phyloP scores from a whole-genome alignment of 2,329 filamentous ascomycete species.

The Byssochlamys sp. region DNA sequence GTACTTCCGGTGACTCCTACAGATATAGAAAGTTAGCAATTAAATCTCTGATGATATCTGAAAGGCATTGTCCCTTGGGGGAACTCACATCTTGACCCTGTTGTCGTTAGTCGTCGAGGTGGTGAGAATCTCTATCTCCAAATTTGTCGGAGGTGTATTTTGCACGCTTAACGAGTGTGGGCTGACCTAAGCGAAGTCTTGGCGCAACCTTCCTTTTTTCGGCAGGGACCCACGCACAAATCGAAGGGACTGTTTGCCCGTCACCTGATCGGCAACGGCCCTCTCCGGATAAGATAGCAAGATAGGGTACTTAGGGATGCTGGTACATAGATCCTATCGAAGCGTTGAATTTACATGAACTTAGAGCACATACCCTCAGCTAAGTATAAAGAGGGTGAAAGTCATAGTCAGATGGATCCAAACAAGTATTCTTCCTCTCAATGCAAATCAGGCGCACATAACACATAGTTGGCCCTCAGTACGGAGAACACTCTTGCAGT shows the following conservation, averaged over 20 bases:
- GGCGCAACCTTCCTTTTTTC: conserved; percentile 10
- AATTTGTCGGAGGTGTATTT: conserved; percentile 28
- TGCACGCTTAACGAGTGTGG: conserved; percentile 34
- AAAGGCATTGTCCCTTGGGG: background rate
- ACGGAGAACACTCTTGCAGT: too few species aligned
- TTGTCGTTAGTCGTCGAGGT: conserved; percentile 40
- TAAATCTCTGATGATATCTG: conserved; percentile 3
- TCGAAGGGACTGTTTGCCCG: background rate
- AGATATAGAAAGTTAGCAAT: conserved; percentile 19
- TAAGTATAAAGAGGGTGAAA: too few species aligned
- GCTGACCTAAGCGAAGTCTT: conserved; percentile 34
- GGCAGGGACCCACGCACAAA: conserved; percentile 1
- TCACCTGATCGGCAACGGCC: background rate
- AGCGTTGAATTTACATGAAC: too few species aligned
- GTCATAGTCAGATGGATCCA: too few species aligned
- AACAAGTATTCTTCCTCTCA: too few species aligned
- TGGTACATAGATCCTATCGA: too few species aligned
- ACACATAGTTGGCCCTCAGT: too few species aligned
- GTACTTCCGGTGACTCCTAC: conserved; percentile 55
- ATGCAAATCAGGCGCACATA: too few species aligned
- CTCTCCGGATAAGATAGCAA: background rate
- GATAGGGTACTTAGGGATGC: too few species aligned
- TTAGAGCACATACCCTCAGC: too few species aligned
- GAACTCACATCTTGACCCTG: conserved; percentile 41
- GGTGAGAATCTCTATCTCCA: conserved; percentile 32